These are phyloP conservation scores for Emergomyces africanus DNA, from an alignment of 2,329 filamentous ascomycete genomes.

Conservation along the genomic window DNA sequence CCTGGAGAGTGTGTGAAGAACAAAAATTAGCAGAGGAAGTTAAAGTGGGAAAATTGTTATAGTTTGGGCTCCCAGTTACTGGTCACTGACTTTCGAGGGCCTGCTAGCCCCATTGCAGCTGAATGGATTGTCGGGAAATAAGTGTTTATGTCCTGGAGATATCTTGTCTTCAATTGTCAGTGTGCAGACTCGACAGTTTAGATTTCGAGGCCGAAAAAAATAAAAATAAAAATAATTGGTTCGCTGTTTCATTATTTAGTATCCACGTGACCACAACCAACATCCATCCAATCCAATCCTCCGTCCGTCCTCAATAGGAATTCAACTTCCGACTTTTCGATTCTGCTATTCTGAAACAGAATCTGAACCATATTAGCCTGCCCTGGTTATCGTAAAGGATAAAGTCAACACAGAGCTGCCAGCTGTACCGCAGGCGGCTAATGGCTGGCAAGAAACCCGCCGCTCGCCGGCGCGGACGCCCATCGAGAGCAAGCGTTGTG, in stretches of 20 bases:
- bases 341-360: neutral
- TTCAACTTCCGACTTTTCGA: neutral
- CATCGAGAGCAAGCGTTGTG: neutral
- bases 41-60: neutral
- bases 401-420: neutral
- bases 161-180: too few species aligned
- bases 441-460: neutral
- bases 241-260: too few species aligned
- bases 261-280: neutral
- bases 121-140: neutral
- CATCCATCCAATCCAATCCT: too few species aligned
- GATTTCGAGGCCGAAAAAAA: too few species aligned
- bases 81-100: constrained; percentile 47
- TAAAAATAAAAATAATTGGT: too few species aligned
- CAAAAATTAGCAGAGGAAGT: neutral
- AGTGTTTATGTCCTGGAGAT: neutral
- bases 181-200: too few species aligned
- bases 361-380: neutral
- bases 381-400: neutral
- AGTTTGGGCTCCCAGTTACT: neutral
- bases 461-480: neutral
- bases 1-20: constrained; percentile 20
- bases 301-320: too few species aligned
- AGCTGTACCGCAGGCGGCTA: neutral
- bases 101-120: constrained; percentile 53